These are phyloP conservation scores for Neurospora sp. DNA, from an alignment of 495 filamentous ascomycete genomes.

Conservation along the genomic window DNA sequence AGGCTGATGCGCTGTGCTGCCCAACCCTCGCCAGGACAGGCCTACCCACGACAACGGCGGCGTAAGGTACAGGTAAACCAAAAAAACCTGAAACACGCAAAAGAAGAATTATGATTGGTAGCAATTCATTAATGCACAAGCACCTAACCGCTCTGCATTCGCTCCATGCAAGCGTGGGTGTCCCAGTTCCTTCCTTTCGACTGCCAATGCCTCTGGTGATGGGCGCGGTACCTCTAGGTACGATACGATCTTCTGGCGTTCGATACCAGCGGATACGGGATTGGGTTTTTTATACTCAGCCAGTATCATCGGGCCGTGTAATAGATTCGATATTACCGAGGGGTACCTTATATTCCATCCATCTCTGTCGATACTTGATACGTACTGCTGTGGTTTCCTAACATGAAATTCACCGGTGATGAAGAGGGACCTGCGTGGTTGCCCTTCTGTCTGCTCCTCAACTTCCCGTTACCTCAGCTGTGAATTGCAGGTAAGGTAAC, in stretches of 20 bases:
- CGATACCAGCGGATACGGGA: neutral
- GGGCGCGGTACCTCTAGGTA: neutral
- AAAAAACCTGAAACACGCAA: slow-evolving; percentile 19
- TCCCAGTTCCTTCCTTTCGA: neutral
- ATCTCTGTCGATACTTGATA: neutral
- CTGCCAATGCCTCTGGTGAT: neutral
- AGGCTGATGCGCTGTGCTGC: neutral
- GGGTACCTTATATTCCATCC: neutral
- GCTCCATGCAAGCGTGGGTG: slow-evolving; percentile 26
- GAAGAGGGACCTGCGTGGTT: neutral
- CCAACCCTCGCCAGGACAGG: neutral
- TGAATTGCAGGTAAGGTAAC: slow-evolving; percentile 15
- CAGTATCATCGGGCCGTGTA: neutral
- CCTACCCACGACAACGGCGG: neutral
- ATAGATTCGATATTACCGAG: neutral
- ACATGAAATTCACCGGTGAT: neutral
- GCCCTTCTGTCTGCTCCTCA: slow-evolving; percentile 6
- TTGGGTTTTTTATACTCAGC: neutral
- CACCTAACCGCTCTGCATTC: slow-evolving; percentile 33
- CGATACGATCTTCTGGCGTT: slow-evolving; percentile 5
- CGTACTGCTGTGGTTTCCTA: neutral
- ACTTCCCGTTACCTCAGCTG: slow-evolving; percentile 10
- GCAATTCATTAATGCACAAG: slow-evolving; percentile 21
- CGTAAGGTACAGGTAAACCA: neutral
- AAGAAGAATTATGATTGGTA: slow-evolving; percentile 16